These are phyloP conservation scores for Pontederia crassipes DNA, from an alignment of 176 grass and related monocot genomes.

Conservation along the genomic window DNA sequence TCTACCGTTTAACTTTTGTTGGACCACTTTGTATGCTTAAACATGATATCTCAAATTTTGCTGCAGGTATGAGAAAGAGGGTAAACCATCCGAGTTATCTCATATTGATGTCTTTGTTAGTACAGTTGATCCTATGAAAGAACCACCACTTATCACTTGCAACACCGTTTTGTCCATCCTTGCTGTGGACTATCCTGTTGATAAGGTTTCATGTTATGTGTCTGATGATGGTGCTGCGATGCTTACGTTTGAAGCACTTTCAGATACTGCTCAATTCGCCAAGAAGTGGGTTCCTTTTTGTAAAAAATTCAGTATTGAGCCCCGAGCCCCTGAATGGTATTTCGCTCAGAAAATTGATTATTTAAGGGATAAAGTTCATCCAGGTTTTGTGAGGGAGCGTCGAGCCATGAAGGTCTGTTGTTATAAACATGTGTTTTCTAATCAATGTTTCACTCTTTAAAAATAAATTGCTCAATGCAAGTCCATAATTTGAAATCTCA, in stretches of 20 bases:
- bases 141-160: slow-evolving; percentile 58
- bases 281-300: slow-evolving; percentile 46
- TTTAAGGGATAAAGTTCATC: slow-evolving; percentile 44
- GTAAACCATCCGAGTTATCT: slow-evolving; percentile 40
- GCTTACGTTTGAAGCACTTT: slow-evolving; percentile 43
- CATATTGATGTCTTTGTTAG: slow-evolving; percentile 40
- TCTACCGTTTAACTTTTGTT: not conserved
- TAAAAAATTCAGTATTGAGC: slow-evolving; percentile 45
- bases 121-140: slow-evolving; percentile 41
- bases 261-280: slow-evolving; percentile 35
- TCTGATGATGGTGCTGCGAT: slow-evolving; percentile 40
- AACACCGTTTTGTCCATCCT: slow-evolving; percentile 68
- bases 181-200: slow-evolving; percentile 60
- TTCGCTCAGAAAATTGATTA: slow-evolving; percentile 38
- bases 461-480: too few relatives aligned
- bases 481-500: too few relatives aligned
- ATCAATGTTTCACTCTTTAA: not conserved
- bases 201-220: slow-evolving; percentile 40
- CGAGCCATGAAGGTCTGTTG: slow-evolving; percentile 38
- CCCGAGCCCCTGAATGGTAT: slow-evolving; percentile 39
- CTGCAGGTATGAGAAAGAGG: slow-evolving; percentile 56
- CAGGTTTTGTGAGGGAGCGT: slow-evolving; percentile 40
- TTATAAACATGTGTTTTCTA: not conserved
- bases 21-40: not conserved
- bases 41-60: not conserved